These are phyloP conservation scores for Meyerozyma sp. DNA, from an alignment of 1,139 yeast species.

Conservation along the genomic window DNA sequence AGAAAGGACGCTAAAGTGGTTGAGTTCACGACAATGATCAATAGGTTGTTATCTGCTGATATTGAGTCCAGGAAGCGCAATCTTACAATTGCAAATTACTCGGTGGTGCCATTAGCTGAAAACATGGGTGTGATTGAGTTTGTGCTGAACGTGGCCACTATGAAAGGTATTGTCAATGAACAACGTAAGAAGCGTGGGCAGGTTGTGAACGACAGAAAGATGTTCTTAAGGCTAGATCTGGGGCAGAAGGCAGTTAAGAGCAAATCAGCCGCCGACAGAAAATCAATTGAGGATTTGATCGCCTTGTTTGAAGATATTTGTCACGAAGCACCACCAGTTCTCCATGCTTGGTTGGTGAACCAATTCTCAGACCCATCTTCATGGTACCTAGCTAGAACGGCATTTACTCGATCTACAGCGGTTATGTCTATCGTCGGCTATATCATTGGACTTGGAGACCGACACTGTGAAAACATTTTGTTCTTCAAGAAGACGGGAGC, in stretches of 20 bases:
- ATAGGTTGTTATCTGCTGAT: slow-evolving; percentile 61
- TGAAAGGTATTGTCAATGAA: slow-evolving; percentile 60
- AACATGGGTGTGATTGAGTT: slow-evolving; percentile 90
- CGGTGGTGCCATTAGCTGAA: slow-evolving; percentile 85
- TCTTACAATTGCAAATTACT: slow-evolving; percentile 71
- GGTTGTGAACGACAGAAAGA: slow-evolving; percentile 24
- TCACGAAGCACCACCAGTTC: slow-evolving; percentile 60
- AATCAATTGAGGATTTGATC: slow-evolving; percentile 15
- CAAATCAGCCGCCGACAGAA: slow-evolving; percentile 13
- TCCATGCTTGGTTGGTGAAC: slow-evolving; percentile 84
- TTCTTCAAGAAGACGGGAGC: slow-evolving; percentile 72
- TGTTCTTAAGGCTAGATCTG: slow-evolving; percentile 31
- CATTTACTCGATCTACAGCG: slow-evolving; percentile 75
- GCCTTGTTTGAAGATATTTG: slow-evolving; percentile 27
- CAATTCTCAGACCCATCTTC: slow-evolving; percentile 84
- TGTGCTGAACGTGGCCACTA: slow-evolving; percentile 79
- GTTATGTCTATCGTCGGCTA: slow-evolving; percentile 98
- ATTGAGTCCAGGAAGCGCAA: slow-evolving; percentile 70
- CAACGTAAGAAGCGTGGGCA: slow-evolving; percentile 36
- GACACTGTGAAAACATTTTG: slow-evolving; percentile 90
- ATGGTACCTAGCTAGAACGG: slow-evolving; percentile 79
- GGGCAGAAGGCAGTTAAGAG: slow-evolving; percentile 35
- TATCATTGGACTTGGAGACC: slow-evolving; percentile 84
- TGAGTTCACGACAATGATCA: slow-evolving; percentile 87
- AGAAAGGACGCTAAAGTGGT: slow-evolving; percentile 92